These are phyloP conservation scores for Ophiostoma ips DNA, from an alignment of 2,329 filamentous ascomycete genomes.

Conservation along the genomic window DNA sequence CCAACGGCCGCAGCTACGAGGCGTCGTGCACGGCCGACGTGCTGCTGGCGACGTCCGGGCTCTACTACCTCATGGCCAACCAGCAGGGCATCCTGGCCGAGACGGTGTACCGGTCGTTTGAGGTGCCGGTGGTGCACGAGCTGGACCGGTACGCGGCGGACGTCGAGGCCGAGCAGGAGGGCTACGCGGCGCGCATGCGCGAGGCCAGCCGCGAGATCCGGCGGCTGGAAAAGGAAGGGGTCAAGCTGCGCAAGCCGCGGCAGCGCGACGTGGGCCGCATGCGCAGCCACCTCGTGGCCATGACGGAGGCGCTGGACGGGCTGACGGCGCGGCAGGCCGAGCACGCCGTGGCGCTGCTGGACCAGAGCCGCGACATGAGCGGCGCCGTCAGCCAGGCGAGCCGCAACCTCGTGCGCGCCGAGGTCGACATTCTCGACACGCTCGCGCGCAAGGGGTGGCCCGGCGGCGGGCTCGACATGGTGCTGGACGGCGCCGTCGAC, in stretches of 20 bases:
- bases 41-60: conserved; percentile 46
- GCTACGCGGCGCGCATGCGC: conserved; percentile 41
- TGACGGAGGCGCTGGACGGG: conserved; percentile 49
- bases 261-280: conserved; percentile 48
- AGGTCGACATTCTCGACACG: conserved; percentile 56
- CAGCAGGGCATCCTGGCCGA: conserved; percentile 57
- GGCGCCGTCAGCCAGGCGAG: conserved; percentile 48
- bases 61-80: conserved; percentile 55
- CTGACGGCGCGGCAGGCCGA: conserved; percentile 46
- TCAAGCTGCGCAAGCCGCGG: conserved; percentile 42
- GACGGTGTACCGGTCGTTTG: conserved; percentile 53
- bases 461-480: conserved; percentile 51
- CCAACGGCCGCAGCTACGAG: conserved; percentile 18
- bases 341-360: conserved; percentile 44
- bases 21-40: conserved; percentile 48
- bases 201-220: conserved; percentile 46
- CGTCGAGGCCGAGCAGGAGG: conserved; percentile 50
- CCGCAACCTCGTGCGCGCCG: conserved; percentile 51
- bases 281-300: conserved; percentile 46
- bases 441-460: conserved; percentile 54
- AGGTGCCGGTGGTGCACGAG: conserved; percentile 56
- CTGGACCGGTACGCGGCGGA: conserved; percentile 49
- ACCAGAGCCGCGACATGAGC: conserved; percentile 53
- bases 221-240: conserved; percentile 49
- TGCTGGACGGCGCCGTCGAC: conserved; percentile 50